Evolutionary conservation across 2,329 filamentous ascomycete genomes (phyloP), one percentile per base, ranked within the genome.

Genomic region (Cladosporium sp.): DNA sequence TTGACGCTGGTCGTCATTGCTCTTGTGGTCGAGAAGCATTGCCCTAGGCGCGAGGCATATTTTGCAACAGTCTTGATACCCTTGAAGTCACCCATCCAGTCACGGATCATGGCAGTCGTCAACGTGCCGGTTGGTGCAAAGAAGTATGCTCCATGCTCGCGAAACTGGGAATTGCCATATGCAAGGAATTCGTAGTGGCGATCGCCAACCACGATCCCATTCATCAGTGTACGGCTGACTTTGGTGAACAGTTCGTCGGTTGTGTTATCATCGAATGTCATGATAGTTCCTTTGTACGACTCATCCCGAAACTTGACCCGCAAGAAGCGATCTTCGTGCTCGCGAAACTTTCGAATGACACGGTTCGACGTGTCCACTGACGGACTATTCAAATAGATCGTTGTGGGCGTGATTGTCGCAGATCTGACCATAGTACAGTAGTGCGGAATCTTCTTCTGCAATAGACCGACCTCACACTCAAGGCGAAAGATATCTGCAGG

Each of bases 1-100:
- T 80, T 78, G 6, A 88, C 83, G 0, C 80, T 81, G 15, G 85
- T 82, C 28, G 79, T 80, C 42, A 96, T 86, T 11, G 88, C 86
- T 60, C 89, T 80, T 0, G 94, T 99, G 0, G 93, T 97, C 0
- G 94, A 97, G 70, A 99, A 97, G 70, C 92, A 97, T 73, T 97
- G 94, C 0, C 94, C 94, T 17, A 97, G 78, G 28, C 94, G 84
- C 28, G 94, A 91, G 50, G 91, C 89, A 70, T 92, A 90, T 68
- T 96, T 97, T 30, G 93, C 92, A n/a, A 96, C 83, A 25, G 88
- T 83, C 58, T 82, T 84, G 72, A 97, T 97, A 62, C 91, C 84
- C 14, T 80, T 80, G 67, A 99, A 96, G 14, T 88, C 77, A 0
- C 94, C 94, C 88, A 97, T 96, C 84, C 89, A 92, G 34, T 79